These are phyloP conservation scores for Pisolithus marmoratus DNA, from an alignment of 768 basidiomycete genomes.

Conservation along the genomic window DNA sequence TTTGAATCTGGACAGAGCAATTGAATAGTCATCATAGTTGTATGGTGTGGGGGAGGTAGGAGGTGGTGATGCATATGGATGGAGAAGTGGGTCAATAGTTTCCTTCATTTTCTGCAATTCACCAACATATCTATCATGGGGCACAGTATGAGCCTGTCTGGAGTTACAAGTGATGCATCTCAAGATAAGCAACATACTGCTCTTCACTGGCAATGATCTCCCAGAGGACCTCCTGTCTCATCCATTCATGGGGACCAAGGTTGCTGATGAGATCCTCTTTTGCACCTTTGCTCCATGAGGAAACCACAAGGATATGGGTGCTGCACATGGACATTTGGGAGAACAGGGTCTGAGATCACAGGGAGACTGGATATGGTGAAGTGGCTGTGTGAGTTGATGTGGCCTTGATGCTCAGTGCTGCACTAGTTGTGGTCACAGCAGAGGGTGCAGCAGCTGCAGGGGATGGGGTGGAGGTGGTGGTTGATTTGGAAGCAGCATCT, in stretches of 20 bases:
- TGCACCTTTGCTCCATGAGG: constrained; percentile 93
- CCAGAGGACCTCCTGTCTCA: constrained; percentile 92
- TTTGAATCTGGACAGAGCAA: constrained; percentile 32
- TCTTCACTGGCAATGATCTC: constrained; percentile 97
- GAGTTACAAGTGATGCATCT: constrained; percentile 3
- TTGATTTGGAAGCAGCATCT: constrained; percentile 45
- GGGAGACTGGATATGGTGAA: constrained; percentile 61
- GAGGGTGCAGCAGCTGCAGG: constrained; percentile 41
- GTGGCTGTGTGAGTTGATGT: constrained; percentile 60
- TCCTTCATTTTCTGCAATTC: constrained; percentile 91
- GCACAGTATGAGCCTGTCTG: too few relatives aligned
- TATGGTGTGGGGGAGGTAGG: constrained; percentile 48
- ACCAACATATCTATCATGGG: constrained; percentile 77
- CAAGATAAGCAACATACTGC: too few relatives aligned
- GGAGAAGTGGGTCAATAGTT: constrained; percentile 82
- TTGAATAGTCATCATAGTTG: constrained; percentile 60
- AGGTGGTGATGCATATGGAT: constrained; percentile 54
- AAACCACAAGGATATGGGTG: constrained; percentile 68
- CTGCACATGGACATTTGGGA: constrained; percentile 70
- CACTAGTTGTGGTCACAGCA: constrained; percentile 55
- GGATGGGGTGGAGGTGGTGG: constrained; percentile 37
- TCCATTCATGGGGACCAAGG: constrained; percentile 85
- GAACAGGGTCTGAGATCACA: constrained; percentile 78
- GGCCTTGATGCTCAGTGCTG: constrained; percentile 43
- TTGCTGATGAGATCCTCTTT: constrained; percentile 93